These are phyloP conservation scores for Byssochlamys sp. DNA, from an alignment of 2,329 filamentous ascomycete species.

Conservation along the genomic window DNA sequence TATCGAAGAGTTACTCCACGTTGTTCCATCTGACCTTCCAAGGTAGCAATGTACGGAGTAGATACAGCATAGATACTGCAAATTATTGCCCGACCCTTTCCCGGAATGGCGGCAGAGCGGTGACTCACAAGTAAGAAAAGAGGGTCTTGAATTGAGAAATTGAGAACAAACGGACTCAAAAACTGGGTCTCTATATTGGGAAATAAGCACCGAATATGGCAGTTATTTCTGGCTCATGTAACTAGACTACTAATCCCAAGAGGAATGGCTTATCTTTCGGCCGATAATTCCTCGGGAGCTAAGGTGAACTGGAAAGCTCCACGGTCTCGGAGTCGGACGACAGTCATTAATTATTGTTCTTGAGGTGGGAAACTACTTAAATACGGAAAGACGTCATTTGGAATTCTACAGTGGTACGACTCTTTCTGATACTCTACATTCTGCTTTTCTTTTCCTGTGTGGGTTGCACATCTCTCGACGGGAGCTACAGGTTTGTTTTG, in stretches of 20 bases:
- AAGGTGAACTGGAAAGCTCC: background rate
- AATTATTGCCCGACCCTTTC: background rate
- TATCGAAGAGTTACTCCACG: background rate
- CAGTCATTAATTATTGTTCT: background rate
- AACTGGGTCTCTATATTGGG: background rate
- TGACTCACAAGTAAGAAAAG: background rate
- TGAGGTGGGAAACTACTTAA: background rate
- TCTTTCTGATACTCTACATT: background rate
- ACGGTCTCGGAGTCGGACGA: background rate
- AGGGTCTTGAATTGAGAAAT: background rate
- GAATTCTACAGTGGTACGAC: background rate
- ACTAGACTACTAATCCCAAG: background rate
- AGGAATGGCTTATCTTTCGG: background rate
- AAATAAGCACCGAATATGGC: background rate
- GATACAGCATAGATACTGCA: background rate
- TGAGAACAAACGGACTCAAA: background rate
- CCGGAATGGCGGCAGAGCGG: background rate
- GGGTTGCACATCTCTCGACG: background rate
- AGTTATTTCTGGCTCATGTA: background rate
- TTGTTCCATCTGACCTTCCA: too few relatives aligned
- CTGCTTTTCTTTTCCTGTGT: background rate
- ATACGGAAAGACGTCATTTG: background rate
- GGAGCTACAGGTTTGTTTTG: background rate
- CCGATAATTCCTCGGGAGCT: background rate
- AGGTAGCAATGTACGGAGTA: background rate